These are phyloP conservation scores for Spergularia marina DNA, from an alignment of 148 eudicot genomes.

Conservation along the genomic window DNA sequence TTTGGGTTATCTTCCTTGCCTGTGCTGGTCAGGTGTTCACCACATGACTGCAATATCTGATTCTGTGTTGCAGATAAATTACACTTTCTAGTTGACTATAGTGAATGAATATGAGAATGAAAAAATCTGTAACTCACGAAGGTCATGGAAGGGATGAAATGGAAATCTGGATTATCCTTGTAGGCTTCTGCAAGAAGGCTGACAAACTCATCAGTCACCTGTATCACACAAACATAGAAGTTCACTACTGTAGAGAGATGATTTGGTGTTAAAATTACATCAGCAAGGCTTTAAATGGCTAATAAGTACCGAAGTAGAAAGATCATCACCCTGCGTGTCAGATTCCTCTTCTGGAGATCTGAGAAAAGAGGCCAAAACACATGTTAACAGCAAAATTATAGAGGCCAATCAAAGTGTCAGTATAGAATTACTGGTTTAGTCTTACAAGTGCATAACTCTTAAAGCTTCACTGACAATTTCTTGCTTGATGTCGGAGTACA, in stretches of 20 bases:
- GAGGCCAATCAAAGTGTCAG: background rate
- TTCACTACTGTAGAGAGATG: background rate
- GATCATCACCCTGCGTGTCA: constrained; percentile 7
- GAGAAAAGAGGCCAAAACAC: background rate
- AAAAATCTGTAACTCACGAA: constrained; percentile 17
- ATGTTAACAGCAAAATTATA: background rate
- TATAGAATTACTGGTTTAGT: background rate
- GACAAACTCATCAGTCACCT: constrained; percentile 12
- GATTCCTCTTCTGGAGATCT: constrained; percentile 5
- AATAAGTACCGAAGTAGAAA: constrained; percentile 9
- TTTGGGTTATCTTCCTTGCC: background rate
- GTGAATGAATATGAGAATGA: background rate
- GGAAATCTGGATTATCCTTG: constrained; percentile 12
- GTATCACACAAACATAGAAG: background rate
- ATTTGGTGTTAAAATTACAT: background rate
- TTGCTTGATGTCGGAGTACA: constrained; percentile 10
- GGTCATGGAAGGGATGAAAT: constrained; percentile 4
- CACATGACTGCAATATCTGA: constrained; percentile 6
- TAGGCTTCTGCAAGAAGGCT: constrained; percentile 14
- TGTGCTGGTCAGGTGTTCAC: constrained; percentile 5
- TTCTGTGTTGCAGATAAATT: constrained; percentile 21
- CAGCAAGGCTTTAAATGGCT: background rate
- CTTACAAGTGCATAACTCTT: background rate
- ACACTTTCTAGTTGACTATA: background rate
- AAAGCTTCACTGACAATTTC: constrained; percentile 14